Conservation (phyloP, 106 monocot species). For the Allium cepa region DNA sequence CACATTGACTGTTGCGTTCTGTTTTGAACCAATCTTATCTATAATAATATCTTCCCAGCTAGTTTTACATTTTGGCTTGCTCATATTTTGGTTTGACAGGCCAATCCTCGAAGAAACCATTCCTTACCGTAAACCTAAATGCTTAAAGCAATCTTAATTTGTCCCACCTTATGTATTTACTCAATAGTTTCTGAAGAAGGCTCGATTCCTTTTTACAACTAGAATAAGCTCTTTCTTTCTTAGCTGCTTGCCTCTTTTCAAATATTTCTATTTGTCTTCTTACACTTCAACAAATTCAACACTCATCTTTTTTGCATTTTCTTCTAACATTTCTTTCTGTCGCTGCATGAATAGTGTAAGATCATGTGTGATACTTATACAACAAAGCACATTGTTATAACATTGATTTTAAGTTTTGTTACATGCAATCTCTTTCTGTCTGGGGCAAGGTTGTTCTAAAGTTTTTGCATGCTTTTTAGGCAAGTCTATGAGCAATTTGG, state of each 20-base stretch:
- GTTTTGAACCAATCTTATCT: no score
- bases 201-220: constrained; percentile 41
- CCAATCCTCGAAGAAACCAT: constrained; percentile 64
- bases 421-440: not conserved
- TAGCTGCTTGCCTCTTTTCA: constrained; percentile 33
- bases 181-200: constrained; percentile 79
- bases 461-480: not conserved
- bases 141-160: constrained; percentile 57
- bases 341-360: constrained; percentile 37
- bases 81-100: constrained; percentile 13
- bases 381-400: not conserved
- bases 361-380: not conserved
- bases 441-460: no score
- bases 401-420: not conserved
- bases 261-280: not conserved
- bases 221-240: not conserved
- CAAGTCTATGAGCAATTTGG: constrained; percentile 16
- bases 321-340: constrained; percentile 72
- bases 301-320: constrained; percentile 70
- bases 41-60: no score
- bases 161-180: constrained; percentile 59
- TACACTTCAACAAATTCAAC: constrained; percentile 62
- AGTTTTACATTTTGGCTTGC: no score
- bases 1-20: no score
- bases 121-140: constrained; percentile 72